Percentiles rank a stretch among this genome's conserved stretches.
Evolutionary conservation across 805 yeast genomes (phyloP).

Genomic region (Candida sithepensis): DNA sequence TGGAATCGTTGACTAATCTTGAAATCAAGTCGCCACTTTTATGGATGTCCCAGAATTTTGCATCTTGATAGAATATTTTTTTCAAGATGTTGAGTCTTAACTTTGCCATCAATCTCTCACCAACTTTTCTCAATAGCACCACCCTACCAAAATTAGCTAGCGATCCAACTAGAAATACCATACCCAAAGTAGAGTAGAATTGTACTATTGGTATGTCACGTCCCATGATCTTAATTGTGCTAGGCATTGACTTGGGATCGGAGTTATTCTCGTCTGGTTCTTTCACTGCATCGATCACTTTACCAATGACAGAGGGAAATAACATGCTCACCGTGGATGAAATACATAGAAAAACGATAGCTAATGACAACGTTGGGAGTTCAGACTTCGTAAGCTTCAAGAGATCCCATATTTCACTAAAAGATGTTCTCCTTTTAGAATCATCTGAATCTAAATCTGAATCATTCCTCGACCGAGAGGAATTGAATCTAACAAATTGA

Average conservation of each 20-base stretch:
- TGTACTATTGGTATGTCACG: conserved; percentile 60
- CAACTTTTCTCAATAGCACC: conserved; percentile 70
- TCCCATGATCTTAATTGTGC: conserved; percentile 21
- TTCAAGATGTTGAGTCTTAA: conserved; percentile 73
- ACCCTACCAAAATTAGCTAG: conserved; percentile 77
- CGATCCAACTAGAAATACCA: conserved; percentile 69
- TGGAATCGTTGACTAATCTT: conserved; percentile 82
- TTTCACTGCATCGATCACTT: conserved; percentile 70
- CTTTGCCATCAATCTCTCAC: conserved; percentile 84
- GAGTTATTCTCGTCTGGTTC: conserved; percentile 23
- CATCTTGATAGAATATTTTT: conserved; percentile 78
- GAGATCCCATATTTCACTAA: conserved; percentile 43
- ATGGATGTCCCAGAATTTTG: conserved; percentile 84
- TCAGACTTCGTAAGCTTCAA: conserved; percentile 58
- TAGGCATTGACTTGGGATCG: conserved; percentile 4
- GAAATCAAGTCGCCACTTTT: conserved; percentile 91
- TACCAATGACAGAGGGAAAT: conserved; percentile 81
- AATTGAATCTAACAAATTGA: conserved; percentile 1
- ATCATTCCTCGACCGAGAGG: background rate
- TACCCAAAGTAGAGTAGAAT: conserved; percentile 61
- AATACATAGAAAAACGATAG: conserved; percentile 58
- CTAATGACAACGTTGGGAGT: conserved; percentile 49
- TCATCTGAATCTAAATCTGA: background rate
- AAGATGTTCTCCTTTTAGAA: conserved; percentile 19
- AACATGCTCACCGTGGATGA: conserved; percentile 80